Percentiles rank a stretch among this genome's conserved stretches.
phyloP scores from a whole-genome alignment of 1,139 yeast genomes.

The Scheffersomyces parashehatae region DNA sequence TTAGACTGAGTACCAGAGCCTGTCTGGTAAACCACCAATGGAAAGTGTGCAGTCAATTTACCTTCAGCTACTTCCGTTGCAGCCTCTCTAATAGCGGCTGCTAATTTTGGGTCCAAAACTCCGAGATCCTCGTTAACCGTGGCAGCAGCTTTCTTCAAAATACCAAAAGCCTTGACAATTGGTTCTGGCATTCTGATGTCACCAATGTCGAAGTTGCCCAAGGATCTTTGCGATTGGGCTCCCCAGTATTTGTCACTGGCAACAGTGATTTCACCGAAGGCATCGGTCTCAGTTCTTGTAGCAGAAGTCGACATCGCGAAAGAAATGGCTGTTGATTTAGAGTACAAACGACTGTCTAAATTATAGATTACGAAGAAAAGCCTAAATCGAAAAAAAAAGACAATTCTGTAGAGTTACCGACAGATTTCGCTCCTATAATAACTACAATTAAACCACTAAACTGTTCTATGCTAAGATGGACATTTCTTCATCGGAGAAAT shows the following conservation, averaged over 20 bases:
- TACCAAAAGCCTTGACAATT: conserved; percentile 19
- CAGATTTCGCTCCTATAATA: too few species aligned
- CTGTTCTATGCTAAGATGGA: too few species aligned
- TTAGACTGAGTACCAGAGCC: conserved; percentile 24
- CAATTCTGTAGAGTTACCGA: too few species aligned
- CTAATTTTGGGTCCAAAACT: conserved; percentile 17
- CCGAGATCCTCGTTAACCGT: conserved; percentile 18
- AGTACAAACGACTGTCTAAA: too few species aligned
- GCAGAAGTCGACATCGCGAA: neutral
- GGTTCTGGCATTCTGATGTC: conserved; percentile 20
- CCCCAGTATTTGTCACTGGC: conserved; percentile 20
- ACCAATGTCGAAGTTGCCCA: conserved; percentile 21
- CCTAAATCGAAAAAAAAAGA: too few species aligned
- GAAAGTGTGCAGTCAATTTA: conserved; percentile 19
- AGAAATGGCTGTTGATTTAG: too few species aligned
- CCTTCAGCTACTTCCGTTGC: conserved; percentile 21
- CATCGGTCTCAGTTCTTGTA: conserved; percentile 19
- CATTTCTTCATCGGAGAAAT: too few species aligned
- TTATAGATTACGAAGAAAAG: too few species aligned
- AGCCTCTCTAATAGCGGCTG: conserved; percentile 18
- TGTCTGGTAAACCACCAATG: conserved; percentile 23
- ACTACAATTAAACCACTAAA: too few species aligned
- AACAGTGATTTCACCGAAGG: conserved; percentile 20
- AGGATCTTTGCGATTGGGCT: conserved; percentile 21
- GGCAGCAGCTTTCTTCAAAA: conserved; percentile 22